Evolutionary conservation across 805 yeast species (phyloP).

Genomic region (Komagataella pastoris): DNA sequence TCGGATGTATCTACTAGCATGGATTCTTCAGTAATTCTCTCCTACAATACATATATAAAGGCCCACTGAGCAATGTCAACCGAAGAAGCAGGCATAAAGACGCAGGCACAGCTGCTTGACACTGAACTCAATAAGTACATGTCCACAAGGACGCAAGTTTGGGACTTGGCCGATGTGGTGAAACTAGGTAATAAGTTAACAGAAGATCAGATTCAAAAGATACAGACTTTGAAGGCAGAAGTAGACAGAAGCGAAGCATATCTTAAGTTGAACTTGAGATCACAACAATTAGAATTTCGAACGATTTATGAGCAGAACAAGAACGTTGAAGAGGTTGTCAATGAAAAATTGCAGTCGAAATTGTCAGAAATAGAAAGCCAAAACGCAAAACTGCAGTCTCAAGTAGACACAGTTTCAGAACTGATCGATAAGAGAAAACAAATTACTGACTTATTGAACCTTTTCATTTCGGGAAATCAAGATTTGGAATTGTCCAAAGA

Average conservation of each 20-base stretch:
- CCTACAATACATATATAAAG: slow-evolving; percentile 1
- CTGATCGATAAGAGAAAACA: neutral
- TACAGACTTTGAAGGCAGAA: neutral
- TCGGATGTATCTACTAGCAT: slow-evolving; percentile 1
- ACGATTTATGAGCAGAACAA: neutral
- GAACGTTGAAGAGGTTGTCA: neutral
- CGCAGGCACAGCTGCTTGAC: neutral
- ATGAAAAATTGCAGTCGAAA: neutral
- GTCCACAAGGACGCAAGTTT: neutral
- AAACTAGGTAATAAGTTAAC: neutral
- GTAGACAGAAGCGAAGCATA: neutral
- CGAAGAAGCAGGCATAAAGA: neutral
- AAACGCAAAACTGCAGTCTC: neutral
- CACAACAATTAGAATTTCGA: neutral
- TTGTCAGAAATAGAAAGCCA: neutral
- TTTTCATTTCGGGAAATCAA: neutral
- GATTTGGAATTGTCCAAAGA: neutral
- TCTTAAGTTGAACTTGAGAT: neutral
- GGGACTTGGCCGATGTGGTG: neutral
- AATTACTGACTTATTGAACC: neutral
- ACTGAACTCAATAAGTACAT: neutral
- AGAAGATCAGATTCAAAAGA: neutral
- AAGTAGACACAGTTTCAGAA: neutral
- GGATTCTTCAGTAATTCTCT: neutral
- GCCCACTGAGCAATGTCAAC: slow-evolving; percentile 8